Evolutionary conservation across 345 rosid genomes (phyloP), one percentile per base, ranked within the genome.

Genomic region (Aegle marmelos): DNA sequence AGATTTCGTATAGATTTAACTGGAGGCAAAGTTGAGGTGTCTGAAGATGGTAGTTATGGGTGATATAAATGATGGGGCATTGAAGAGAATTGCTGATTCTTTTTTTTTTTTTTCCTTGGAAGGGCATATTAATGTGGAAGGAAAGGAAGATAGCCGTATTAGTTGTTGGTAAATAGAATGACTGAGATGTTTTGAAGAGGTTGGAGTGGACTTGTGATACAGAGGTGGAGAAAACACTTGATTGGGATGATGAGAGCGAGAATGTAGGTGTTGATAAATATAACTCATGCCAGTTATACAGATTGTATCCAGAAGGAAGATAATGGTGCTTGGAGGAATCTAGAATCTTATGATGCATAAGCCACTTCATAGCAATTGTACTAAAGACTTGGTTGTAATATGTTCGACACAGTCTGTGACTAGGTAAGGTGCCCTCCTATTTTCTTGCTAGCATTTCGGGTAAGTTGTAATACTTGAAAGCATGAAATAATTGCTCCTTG

Each of bases 31-130:
- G 53, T 62, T 84, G 79, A 89, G 94, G 85, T 91, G 97, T 82
- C 65, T 95, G 60, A 33, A 93, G 87, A 93, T 93, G 0, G 93
- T 91, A 25, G 95, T 92, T 31, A 92, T 34, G 37, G 37, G 37
- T 7, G 37, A 34, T 6, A 34, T 34, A 34, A 34, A 34, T 34
- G 37, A 34, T 93, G 53, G 95, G 25, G 86, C 82, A 6, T 80
- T 94, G 90, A 90, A 90, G 83, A 88, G 97, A 70, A 86, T 86
- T 61, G 95, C 95, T 31, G 95, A 94, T 85, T 84, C 89, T 33
- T 83, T 82, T 76, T 93, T 90, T 83, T 33, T 83, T 82, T 76
- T 93, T 90, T 83, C 88, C 94, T 1, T 93, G 95, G 98, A 88
- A 81, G 80, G 98, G 92, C 54, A 88, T 93, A 60, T 79, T 87